Evolutionary conservation across 2,329 filamentous ascomycete species (phyloP).

Genomic region (Sporothrix pseudoabietina): DNA sequence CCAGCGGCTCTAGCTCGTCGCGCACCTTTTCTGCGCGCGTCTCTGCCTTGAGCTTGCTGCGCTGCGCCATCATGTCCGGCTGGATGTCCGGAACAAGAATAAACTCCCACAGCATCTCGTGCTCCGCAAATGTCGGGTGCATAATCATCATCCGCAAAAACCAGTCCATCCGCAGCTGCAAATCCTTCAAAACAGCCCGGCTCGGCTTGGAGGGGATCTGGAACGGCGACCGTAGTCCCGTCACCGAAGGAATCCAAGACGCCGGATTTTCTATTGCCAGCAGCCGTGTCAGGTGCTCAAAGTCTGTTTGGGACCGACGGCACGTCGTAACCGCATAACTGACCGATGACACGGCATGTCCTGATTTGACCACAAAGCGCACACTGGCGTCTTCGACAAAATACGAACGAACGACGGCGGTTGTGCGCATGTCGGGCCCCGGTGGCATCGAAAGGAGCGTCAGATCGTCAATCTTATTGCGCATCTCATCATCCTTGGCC

Average conservation of each 20-base stretch:
- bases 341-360: slow-evolving; percentile 76
- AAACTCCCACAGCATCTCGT: slow-evolving; percentile 99
- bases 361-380: slow-evolving; percentile 90
- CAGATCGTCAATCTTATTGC: slow-evolving; percentile 94
- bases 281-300: slow-evolving; percentile 84
- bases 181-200: slow-evolving; percentile 79
- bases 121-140: slow-evolving; percentile 90
- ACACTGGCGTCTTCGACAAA: slow-evolving; percentile 97
- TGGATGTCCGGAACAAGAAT: slow-evolving; percentile 95
- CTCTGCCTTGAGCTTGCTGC: slow-evolving; percentile 84
- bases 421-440: slow-evolving; percentile 76
- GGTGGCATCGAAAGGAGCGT: slow-evolving; percentile 76
- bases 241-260: slow-evolving; percentile 85
- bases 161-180: slow-evolving; percentile 81
- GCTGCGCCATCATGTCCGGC: slow-evolving; percentile 83
- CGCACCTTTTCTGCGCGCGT: slow-evolving; percentile 78
- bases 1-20: slow-evolving; percentile 84
- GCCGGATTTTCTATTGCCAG: slow-evolving; percentile 88
- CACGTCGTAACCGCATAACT: slow-evolving; percentile 95
- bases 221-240: slow-evolving; percentile 80
- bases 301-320: slow-evolving; percentile 82
- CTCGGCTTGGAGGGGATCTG: slow-evolving; percentile 92
- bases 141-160: slow-evolving; percentile 84
- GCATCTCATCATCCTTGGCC: slow-evolving; percentile 95
- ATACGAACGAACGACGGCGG: slow-evolving; percentile 90